phyloP scores from a whole-genome alignment of 371 early-diverging fungal species.

The Lichtheimia corymbifera region DNA sequence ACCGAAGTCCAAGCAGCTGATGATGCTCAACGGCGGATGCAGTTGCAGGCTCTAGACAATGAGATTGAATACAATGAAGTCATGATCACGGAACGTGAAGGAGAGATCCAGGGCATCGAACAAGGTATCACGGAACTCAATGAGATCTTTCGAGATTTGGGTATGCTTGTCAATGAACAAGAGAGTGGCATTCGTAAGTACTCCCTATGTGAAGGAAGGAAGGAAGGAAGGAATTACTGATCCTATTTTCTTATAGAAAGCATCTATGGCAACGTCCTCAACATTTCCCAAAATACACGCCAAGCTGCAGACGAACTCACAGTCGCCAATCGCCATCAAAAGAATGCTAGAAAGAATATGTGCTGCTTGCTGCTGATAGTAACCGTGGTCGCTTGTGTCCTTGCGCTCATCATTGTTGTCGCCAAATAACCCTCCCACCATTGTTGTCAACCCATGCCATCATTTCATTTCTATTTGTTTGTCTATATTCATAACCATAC shows the following conservation, averaged over 20 bases:
- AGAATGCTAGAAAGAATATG: conserved; percentile 77
- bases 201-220: background rate
- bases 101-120: conserved; percentile 91
- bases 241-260: conserved; percentile 31
- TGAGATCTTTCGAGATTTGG: conserved; percentile 95
- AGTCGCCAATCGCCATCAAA: conserved; percentile 80
- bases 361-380: conserved; percentile 79
- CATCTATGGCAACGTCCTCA: conserved; percentile 76
- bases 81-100: conserved; percentile 91
- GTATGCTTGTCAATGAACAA: conserved; percentile 95
- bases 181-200: conserved; percentile 84
- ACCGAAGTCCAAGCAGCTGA: conserved; percentile 65
- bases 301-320: conserved; percentile 82
- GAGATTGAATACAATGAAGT: conserved; percentile 93
- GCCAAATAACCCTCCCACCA: conserved; percentile 35
- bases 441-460: background rate
- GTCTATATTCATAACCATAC: background rate
- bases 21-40: conserved; percentile 64
- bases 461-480: background rate
- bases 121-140: conserved; percentile 63
- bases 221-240: background rate
- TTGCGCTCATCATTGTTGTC: conserved; percentile 51
- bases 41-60: conserved; percentile 81
- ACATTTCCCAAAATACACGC: conserved; percentile 75
- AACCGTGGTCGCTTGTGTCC: conserved; percentile 61